A percentile compares a stretch with the other conserved stretches of the same genome.
Conservation (phyloP, 495 filamentous ascomycete species). For the Penicillium riverlandense region DNA sequence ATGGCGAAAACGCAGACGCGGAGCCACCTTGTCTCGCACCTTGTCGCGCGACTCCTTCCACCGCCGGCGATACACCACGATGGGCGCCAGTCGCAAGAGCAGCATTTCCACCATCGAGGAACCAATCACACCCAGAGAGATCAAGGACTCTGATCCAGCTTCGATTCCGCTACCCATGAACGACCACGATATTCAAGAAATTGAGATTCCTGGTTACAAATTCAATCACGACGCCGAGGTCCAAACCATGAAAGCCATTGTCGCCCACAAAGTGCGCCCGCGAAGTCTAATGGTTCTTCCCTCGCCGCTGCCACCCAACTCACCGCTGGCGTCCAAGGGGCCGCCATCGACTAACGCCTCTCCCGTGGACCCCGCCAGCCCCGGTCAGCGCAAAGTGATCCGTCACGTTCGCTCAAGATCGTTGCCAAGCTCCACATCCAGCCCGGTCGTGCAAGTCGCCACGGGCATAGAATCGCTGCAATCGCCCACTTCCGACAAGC, state of each 20-base stretch:
- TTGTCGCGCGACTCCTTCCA: constrained; percentile 38
- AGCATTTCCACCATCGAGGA: constrained; percentile 33
- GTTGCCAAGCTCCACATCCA: constrained; percentile 33
- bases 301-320: constrained; percentile 8
- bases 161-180: constrained; percentile 57
- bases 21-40: constrained; percentile 29
- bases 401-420: constrained; percentile 49
- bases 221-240: constrained; percentile 52
- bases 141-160: constrained; percentile 35
- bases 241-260: constrained; percentile 41
- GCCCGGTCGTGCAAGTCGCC: constrained; percentile 8
- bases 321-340: constrained; percentile 22
- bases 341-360: constrained; percentile 24
- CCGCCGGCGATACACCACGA: constrained; percentile 22
- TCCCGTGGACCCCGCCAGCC: constrained; percentile 21
- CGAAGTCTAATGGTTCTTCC: constrained; percentile 55
- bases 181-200: constrained; percentile 67
- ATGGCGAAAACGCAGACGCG: constrained; percentile 76
- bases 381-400: constrained; percentile 12
- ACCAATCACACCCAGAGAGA: constrained; percentile 10
- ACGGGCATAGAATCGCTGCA: constrained; percentile 11
- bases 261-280: constrained; percentile 47
- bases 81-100: constrained; percentile 28
- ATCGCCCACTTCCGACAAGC: constrained; percentile 20
- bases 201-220: constrained; percentile 60